Evolutionary conservation across 2,329 filamentous ascomycete species (phyloP).

Genomic region (Xylariaceae sp.): DNA sequence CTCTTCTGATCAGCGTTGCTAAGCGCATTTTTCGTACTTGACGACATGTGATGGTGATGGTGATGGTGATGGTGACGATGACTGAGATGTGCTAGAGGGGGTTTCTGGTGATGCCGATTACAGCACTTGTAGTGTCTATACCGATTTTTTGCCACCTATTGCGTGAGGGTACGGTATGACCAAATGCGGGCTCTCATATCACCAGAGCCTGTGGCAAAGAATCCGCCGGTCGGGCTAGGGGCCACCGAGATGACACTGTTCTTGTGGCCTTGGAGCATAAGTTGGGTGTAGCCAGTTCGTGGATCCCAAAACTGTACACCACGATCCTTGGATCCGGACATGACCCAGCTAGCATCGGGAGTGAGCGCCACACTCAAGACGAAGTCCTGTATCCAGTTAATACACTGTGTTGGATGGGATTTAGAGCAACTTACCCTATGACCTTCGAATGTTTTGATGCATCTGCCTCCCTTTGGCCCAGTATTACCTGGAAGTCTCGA

Average conservation of each 20-base stretch:
- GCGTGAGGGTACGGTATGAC: constrained; percentile 70
- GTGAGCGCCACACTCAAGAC: constrained; percentile 95
- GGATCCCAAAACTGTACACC: constrained; percentile 99
- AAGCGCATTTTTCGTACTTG: no score
- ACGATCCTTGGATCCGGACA: constrained; percentile 95
- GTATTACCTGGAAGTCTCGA: constrained; percentile 68
- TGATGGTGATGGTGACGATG: no score
- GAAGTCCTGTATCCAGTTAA: constrained; percentile 73
- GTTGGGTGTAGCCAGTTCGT: constrained; percentile 87
- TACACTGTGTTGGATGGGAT: background rate
- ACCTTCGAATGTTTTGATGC: constrained; percentile 95
- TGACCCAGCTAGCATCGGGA: constrained; percentile 92
- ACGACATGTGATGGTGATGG: no score
- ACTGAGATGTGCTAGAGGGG: no score
- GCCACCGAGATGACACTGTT: constrained; percentile 98
- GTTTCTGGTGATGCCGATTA: no score
- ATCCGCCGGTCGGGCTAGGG: constrained; percentile 83
- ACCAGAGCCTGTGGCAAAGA: constrained; percentile 95
- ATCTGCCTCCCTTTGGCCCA: constrained; percentile 84
- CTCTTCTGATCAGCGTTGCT: no score
- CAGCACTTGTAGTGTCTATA: background rate
- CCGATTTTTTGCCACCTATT: constrained; percentile 28
- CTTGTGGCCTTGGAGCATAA: constrained; percentile 99
- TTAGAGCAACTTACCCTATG: constrained; percentile 72
- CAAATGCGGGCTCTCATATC: constrained; percentile 98